Evolutionary conservation across 352 stramenopile genomes (phyloP).

Genomic region (Halophytophthora polymorphica): DNA sequence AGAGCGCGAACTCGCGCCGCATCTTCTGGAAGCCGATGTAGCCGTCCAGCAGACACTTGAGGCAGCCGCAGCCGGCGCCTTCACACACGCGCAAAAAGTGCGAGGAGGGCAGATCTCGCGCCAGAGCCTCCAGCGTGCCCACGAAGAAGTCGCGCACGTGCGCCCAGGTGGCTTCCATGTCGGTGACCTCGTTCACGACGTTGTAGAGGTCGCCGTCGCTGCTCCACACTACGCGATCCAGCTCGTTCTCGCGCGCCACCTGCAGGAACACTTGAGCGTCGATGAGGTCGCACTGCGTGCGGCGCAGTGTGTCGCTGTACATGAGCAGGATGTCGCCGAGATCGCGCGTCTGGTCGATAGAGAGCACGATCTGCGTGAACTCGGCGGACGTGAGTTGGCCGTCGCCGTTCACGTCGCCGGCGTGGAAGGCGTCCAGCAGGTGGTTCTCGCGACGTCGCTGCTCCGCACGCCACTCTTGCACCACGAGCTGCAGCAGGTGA

Average conservation of each 20-base stretch:
- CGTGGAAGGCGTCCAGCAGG: slow-evolving; percentile 69
- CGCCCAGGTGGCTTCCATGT: slow-evolving; percentile 65
- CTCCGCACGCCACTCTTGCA: slow-evolving; percentile 67
- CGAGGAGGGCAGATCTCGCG: slow-evolving; percentile 33
- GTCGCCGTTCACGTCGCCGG: slow-evolving; percentile 78
- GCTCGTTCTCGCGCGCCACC: slow-evolving; percentile 71
- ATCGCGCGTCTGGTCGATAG: slow-evolving; percentile 67
- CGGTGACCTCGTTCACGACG: slow-evolving; percentile 59
- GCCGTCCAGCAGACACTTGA: slow-evolving; percentile 81
- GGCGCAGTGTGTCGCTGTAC: slow-evolving; percentile 76
- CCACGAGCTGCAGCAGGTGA: slow-evolving; percentile 59
- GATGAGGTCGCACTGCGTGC: slow-evolving; percentile 54
- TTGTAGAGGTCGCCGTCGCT: slow-evolving; percentile 65
- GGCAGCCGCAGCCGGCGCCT: slow-evolving; percentile 69
- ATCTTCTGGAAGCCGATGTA: slow-evolving; percentile 82
- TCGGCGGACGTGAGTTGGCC: slow-evolving; percentile 71
- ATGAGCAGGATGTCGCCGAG: slow-evolving; percentile 71
- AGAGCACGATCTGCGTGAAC: slow-evolving; percentile 77
- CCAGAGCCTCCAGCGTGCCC: slow-evolving; percentile 61
- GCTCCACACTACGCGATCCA: slow-evolving; percentile 68
- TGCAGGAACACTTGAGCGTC: slow-evolving; percentile 63
- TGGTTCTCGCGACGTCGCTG: slow-evolving; percentile 63
- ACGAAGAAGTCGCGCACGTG: slow-evolving; percentile 60
- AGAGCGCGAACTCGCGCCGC: slow-evolving; percentile 38
- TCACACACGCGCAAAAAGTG: slow-evolving; percentile 71